A percentile compares a stretch with the other conserved stretches of the same genome.
phyloP scores from a whole-genome alignment of 2,329 filamentous ascomycete genomes.

The Diaporthe citri region DNA sequence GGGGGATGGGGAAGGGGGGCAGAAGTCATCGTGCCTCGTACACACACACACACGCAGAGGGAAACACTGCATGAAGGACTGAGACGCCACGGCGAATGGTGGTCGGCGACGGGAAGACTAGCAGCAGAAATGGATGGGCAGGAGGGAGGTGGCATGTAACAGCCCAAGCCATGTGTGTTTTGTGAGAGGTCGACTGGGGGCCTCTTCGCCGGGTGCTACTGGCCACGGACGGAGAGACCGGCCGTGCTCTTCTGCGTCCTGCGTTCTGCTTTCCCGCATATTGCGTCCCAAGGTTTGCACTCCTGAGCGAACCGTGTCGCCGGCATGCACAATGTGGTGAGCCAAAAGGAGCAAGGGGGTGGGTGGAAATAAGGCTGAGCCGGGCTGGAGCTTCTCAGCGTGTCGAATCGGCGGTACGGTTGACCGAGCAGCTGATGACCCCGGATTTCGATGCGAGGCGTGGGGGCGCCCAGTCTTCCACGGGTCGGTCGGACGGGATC shows the following conservation, averaged over 20 bases:
- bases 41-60: neutral
- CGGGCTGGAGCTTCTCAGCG: constrained; percentile 26
- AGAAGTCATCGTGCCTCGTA: constrained; percentile 6
- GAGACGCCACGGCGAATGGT: constrained; percentile 38
- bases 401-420: constrained; percentile 26
- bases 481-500: neutral
- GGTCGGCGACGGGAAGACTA: constrained; percentile 6
- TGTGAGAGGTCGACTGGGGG: constrained; percentile 18
- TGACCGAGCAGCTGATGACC: constrained; percentile 20
- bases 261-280: neutral
- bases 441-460: constrained; percentile 23
- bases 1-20: neutral
- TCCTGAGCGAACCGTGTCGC: neutral
- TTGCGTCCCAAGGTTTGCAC: neutral
- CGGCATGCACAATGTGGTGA: neutral
- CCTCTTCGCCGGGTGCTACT: neutral
- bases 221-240: constrained; percentile 14
- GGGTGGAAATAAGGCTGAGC: constrained; percentile 35
- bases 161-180: constrained; percentile 25
- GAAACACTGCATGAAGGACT: constrained; percentile 30
- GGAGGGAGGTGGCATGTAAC: constrained; percentile 25
- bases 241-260: neutral
- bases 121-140: neutral
- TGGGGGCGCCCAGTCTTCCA: constrained; percentile 17
- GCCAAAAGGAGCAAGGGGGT: neutral